Base-by-base conservation (phyloP, 257 asterid species). In the Plantago ovata region DNA sequence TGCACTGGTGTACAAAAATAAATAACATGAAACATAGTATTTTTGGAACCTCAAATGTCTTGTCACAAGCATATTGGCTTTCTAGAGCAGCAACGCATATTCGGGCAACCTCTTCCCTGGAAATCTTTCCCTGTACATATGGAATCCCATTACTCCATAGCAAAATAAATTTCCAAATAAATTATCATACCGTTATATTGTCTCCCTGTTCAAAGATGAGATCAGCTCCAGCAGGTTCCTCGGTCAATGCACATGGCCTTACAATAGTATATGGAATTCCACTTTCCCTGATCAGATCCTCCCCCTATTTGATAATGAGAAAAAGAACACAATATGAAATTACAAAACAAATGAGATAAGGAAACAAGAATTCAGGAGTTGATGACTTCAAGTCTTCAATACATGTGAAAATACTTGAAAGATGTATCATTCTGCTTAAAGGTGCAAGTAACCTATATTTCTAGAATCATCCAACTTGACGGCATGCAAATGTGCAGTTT, bases 211-310 rank as follows among this genome's bases (percentile, higher is more conserved):
- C 98, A 57, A 89, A 88, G 39, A 88, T 76, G 66, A 93, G 94
- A 77, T 93, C 95, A 69, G 98, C 97, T 62, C 98, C 95, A 19
- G 98, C 97, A 60, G 98, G 95, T 71, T 92, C 98, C 76, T 92
- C 98, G 0, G 98, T 92, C 70, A 92, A 76, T 60, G 97, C 97
- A 77, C 98, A 93, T 15, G 97, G 98, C 72, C 98, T 79, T 41
- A 92, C 80, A 54, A 92, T 86, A 39, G 98, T 60, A 60, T 80
- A 82, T n/a, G 98, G 95, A 46, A 92, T 76, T 20, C 95, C 95
- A 64, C 97, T 88, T 77, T 84, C 95, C 49, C 95, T 77, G 56
- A 92, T 77, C 81, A 84, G 61, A 79, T 86, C 97, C 74, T 88
- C 97, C 54, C 97, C 97, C 98, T 92, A 69, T 18, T 44, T 46